phyloP scores from a whole-genome alignment of 1,139 yeast species.

The Kurtzmaniella quercitrusa region DNA sequence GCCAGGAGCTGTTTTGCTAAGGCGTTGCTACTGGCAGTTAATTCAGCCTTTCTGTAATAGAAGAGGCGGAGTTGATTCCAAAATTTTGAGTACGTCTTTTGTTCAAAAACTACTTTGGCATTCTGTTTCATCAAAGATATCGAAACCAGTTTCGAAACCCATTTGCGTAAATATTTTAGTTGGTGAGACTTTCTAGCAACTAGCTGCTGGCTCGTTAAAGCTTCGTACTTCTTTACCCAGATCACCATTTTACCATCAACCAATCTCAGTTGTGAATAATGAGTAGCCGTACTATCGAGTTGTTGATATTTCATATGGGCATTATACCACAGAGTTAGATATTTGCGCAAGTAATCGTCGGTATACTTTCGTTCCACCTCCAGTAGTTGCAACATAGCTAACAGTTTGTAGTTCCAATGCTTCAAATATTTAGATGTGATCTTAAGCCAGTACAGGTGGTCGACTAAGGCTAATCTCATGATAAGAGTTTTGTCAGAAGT shows the following conservation, averaged over 20 bases:
- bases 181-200: neutral
- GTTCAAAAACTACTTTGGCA: neutral
- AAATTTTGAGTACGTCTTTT: neutral
- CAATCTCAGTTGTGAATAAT: neutral
- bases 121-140: neutral
- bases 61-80: neutral
- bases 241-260: neutral
- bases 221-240: neutral
- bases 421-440: slow-evolving; percentile 9
- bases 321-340: slow-evolving; percentile 1
- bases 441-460: slow-evolving; percentile 9
- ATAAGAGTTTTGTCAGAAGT: slow-evolving; percentile 17
- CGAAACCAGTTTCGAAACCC: neutral
- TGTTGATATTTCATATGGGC: neutral
- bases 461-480: slow-evolving; percentile 26
- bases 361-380: slow-evolving; percentile 3
- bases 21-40: neutral
- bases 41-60: neutral
- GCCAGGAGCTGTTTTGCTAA: neutral
- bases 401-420: slow-evolving; percentile 16
- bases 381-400: slow-evolving; percentile 12
- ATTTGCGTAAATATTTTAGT: neutral
- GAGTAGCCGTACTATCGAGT: neutral
- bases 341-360: neutral
- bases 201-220: neutral